Evolutionary conservation across 2,329 filamentous ascomycete species (phyloP).

Genomic region (Colletotrichum horii): DNA sequence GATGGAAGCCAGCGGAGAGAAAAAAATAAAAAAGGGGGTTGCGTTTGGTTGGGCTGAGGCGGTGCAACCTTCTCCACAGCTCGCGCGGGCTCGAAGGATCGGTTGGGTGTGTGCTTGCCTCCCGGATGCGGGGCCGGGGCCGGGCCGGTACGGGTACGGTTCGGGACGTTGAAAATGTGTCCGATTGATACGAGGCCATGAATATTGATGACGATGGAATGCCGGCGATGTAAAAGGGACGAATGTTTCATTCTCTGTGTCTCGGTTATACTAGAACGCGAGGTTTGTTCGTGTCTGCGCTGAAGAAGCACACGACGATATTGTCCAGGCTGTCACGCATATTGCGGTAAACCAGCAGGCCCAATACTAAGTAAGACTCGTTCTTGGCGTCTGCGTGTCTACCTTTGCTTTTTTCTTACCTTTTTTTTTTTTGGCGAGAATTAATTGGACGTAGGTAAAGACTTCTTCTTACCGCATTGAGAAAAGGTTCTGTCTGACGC

Average conservation of each 20-base stretch:
- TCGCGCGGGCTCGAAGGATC: not conserved
- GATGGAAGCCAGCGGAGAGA: not conserved
- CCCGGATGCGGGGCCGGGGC: not conserved
- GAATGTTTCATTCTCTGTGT: not conserved
- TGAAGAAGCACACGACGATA: not conserved
- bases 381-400: not conserved
- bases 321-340: not conserved
- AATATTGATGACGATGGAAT: not conserved
- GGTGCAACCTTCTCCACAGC: not conserved
- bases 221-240: not conserved
- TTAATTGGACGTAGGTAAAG: not conserved
- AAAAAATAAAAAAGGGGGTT: not conserved
- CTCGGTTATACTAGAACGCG: not conserved
- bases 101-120: not conserved
- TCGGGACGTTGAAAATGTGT: not conserved
- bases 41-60: not conserved
- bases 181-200: not conserved
- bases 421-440: not conserved
- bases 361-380: not conserved
- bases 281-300: not conserved
- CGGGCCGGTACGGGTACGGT: not conserved
- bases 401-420: not conserved
- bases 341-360: not conserved
- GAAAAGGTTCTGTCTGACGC: not conserved
- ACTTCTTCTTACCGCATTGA: not conserved